Evolutionary conservation across 495 filamentous ascomycete species (phyloP).

Genomic region (Xylaria longipes): DNA sequence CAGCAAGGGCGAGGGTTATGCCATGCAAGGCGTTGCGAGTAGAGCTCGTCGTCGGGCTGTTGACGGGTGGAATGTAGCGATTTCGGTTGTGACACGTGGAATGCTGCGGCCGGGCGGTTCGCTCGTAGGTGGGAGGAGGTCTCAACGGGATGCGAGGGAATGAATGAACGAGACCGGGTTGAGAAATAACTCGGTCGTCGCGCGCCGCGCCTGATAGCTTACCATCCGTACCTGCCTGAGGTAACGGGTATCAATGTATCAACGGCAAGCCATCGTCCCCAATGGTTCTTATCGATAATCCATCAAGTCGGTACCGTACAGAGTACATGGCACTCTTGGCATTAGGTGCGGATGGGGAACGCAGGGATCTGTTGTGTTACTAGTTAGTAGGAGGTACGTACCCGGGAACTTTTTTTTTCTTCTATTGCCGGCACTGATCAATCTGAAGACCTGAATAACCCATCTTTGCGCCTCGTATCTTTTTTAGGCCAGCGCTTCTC

Average conservation of each 20-base stretch:
- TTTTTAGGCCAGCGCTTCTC: not conserved
- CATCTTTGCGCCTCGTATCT: not conserved
- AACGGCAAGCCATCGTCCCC: not conserved
- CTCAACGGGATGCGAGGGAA: conserved; percentile 1
- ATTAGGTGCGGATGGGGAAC: not conserved
- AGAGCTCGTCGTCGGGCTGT: not conserved
- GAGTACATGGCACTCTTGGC: not conserved
- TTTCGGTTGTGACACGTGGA: not conserved
- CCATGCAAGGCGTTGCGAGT: conserved; percentile 4
- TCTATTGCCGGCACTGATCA: not conserved
- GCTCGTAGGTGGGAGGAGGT: not conserved
- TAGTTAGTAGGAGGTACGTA: not conserved
- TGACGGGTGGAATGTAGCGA: not conserved
- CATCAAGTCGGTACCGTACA: not conserved
- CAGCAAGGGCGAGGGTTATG: conserved; percentile 11
- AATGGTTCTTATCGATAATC: conserved; percentile 18
- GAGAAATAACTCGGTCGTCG: not conserved
- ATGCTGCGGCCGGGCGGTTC: not conserved
- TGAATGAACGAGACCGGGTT: not conserved
- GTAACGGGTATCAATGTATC: not conserved
- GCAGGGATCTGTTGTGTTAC: conserved; percentile 7
- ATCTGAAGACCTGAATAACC: conserved; percentile 6
- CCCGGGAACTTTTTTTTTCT: not conserved
- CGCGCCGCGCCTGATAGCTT: conserved; percentile 24
- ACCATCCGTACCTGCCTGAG: not conserved